Conservation (phyloP, 1,284 basidiomycete genomes). For the Ganoderma lingzhi region DNA sequence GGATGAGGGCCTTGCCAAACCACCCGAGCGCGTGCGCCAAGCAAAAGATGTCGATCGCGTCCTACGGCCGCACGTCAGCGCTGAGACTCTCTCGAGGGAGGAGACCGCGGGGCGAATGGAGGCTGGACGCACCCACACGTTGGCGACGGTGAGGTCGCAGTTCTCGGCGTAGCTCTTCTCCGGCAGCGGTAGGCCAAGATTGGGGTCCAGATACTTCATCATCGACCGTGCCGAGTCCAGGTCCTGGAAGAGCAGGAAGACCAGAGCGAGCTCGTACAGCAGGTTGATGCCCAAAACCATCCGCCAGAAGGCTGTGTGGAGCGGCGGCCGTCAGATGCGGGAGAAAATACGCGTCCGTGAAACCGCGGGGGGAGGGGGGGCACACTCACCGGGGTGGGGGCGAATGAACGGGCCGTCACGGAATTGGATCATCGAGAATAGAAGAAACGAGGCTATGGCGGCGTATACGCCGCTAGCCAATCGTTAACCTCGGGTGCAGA, state of each 20-base stretch:
- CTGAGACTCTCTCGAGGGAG: neutral
- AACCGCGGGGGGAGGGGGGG: neutral
- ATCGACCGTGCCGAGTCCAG: conserved; percentile 77
- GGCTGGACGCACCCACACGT: conserved; percentile 67
- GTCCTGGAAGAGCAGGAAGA: conserved; percentile 87
- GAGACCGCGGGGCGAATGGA: conserved; percentile 13
- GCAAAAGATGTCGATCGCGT: conserved; percentile 85
- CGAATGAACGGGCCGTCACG: conserved; percentile 74
- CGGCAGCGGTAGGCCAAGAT: conserved; percentile 74
- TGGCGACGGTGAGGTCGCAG: conserved; percentile 69
- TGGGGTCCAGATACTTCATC: conserved; percentile 79
- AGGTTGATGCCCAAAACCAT: conserved; percentile 79
- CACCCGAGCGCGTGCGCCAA: conserved; percentile 84
- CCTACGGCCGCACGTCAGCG: conserved; percentile 47
- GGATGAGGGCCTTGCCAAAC: conserved; percentile 88
- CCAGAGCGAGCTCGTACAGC: conserved; percentile 80
- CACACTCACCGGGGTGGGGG: conserved; percentile 44
- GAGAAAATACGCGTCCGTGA: neutral
- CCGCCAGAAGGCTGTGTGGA: conserved; percentile 69
- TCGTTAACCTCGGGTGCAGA: conserved; percentile 14
- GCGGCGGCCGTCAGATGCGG: conserved; percentile 8
- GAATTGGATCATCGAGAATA: conserved; percentile 87
- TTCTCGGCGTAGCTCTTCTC: conserved; percentile 87
- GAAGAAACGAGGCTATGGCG: conserved; percentile 70
- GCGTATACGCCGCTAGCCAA: conserved; percentile 72